A percentile compares a stretch with the other conserved stretches of the same genome.
Evolutionary conservation across 192 early-diverging fungal species (phyloP).

Genomic region (Allomyces arbusculus): DNA sequence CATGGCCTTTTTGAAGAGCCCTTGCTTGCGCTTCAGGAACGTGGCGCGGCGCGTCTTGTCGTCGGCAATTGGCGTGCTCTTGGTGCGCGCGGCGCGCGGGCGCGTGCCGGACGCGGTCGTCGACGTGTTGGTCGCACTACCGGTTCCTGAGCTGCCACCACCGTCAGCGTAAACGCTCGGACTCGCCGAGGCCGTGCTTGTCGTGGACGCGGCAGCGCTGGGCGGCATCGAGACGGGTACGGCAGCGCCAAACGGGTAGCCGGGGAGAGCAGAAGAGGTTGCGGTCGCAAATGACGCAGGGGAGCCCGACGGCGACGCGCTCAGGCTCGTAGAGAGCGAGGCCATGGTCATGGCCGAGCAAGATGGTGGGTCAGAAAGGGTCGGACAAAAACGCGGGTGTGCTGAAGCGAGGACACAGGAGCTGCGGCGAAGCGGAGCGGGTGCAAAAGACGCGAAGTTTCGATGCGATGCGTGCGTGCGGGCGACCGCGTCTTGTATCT

Average conservation of each 20-base stretch:
- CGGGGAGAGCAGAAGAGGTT: no score
- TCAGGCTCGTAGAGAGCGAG: no score
- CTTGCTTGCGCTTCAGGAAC: constrained; percentile 82
- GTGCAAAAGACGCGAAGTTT: no score
- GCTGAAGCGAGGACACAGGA: no score
- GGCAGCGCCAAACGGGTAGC: constrained; percentile 21
- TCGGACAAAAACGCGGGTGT: no score
- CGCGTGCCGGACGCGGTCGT: constrained; percentile 1
- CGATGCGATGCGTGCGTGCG: no score
- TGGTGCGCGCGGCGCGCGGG: constrained; percentile 1
- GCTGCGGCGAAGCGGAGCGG: no score
- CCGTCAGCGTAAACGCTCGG: background rate
- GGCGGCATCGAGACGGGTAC: background rate
- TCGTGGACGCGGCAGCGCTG: constrained; percentile 2
- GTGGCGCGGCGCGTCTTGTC: constrained; percentile 26
- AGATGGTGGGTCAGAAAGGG: no score
- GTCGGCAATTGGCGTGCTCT: constrained; percentile 12
- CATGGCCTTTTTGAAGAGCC: constrained; percentile 92
- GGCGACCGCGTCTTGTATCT: no score
- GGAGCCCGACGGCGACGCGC: no score
- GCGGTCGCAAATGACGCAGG: constrained; percentile 24
- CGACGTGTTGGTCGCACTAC: background rate
- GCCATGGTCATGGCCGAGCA: no score
- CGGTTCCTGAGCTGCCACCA: background rate
- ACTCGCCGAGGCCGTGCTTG: constrained; percentile 1